Conservation (phyloP, 2,329 filamentous ascomycete genomes). For the Hirsutella thompsonii region DNA sequence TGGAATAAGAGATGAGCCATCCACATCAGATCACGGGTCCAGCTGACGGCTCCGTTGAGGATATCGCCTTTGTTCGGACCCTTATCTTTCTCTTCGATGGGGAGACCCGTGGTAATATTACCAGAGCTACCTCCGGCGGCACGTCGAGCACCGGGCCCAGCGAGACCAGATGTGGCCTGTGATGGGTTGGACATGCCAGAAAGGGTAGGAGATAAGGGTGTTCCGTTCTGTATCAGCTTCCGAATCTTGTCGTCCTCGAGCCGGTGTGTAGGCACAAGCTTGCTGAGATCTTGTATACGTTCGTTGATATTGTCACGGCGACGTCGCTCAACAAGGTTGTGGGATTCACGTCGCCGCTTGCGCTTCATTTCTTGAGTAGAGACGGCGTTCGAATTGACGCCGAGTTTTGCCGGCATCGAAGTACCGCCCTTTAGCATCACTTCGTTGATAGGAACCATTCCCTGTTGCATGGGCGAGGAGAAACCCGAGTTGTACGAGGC, state of each 20-base stretch:
- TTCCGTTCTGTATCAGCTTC: constrained; percentile 88
- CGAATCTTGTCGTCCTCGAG: constrained; percentile 95
- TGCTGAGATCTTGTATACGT: constrained; percentile 90
- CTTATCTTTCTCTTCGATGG: constrained; percentile 95
- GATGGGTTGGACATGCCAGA: constrained; percentile 56
- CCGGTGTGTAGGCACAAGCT: constrained; percentile 81
- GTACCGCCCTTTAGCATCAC: constrained; percentile 79
- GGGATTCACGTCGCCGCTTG: constrained; percentile 80
- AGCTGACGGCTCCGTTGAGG: constrained; percentile 90
- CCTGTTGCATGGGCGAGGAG: constrained; percentile 62
- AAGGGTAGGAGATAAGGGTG: constrained; percentile 73
- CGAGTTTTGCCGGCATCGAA: constrained; percentile 81
- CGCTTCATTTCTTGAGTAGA: constrained; percentile 90
- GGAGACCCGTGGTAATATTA: constrained; percentile 84
- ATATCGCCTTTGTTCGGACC: constrained; percentile 98
- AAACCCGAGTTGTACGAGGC: constrained; percentile 85
- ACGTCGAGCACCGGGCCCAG: constrained; percentile 70
- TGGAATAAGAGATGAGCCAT: constrained; percentile 80
- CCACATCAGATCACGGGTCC: constrained; percentile 98
- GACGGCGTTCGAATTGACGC: constrained; percentile 34
- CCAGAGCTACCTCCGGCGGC: constrained; percentile 57
- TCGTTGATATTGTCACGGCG: constrained; percentile 98
- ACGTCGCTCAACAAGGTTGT: constrained; percentile 90
- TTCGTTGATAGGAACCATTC: constrained; percentile 70
- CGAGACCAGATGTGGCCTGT: constrained; percentile 74